These are phyloP conservation scores for Cyberlindnera xylosilytica DNA, from an alignment of 805 yeast genomes.

Conservation along the genomic window DNA sequence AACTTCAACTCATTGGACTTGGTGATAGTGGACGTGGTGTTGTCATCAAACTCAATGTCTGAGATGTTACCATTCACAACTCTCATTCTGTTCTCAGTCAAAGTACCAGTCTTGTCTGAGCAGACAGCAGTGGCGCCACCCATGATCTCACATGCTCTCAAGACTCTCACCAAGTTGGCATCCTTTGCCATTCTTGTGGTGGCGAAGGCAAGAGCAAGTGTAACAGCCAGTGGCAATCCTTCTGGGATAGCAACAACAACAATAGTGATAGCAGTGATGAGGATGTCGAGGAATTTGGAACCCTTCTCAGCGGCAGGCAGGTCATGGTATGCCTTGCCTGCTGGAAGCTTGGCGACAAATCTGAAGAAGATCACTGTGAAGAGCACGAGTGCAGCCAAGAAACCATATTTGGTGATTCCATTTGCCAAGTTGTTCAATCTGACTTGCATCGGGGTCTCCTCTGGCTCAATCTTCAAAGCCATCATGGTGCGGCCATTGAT, in stretches of 20 bases:
- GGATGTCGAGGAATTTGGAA: conserved; percentile 73
- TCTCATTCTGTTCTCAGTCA: conserved; percentile 91
- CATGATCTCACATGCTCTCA: conserved; percentile 96
- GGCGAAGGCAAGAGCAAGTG: conserved; percentile 95
- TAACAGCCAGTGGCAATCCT: conserved; percentile 96
- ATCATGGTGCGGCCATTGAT: conserved; percentile 90
- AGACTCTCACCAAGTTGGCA: conserved; percentile 90
- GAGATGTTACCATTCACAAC: conserved; percentile 80
- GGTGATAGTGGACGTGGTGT: conserved; percentile 20
- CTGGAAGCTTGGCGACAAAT: conserved; percentile 60
- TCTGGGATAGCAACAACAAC: conserved; percentile 99
- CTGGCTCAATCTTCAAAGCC: conserved; percentile 70
- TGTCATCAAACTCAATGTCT: conserved; percentile 50
- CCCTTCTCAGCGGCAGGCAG: conserved; percentile 72
- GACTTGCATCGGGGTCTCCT: conserved; percentile 84
- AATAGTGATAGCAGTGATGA: conserved; percentile 88
- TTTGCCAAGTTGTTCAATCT: conserved; percentile 82
- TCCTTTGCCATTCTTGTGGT: conserved; percentile 97
- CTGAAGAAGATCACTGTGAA: conserved; percentile 77
- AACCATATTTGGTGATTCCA: conserved; percentile 93
- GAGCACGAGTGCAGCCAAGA: conserved; percentile 76
- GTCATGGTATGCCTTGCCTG: conserved; percentile 43
- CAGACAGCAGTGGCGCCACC: conserved; percentile 97
- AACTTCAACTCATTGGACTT: conserved; percentile 20
- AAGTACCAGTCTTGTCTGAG: conserved; percentile 96